phyloP scores from a whole-genome alignment of 805 yeast genomes.

The Grigorovia humatica region DNA sequence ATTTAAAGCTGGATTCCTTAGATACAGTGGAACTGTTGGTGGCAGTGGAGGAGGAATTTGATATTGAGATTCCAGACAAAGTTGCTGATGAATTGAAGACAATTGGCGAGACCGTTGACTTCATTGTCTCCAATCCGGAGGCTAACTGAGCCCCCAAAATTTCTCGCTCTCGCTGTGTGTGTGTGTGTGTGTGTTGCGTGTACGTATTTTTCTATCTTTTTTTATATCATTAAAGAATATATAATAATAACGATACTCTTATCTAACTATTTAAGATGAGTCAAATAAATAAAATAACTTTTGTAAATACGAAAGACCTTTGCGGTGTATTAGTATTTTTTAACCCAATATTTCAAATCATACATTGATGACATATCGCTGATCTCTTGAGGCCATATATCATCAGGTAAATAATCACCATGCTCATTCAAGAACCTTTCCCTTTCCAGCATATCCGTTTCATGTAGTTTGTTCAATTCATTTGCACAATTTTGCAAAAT shows the following conservation, averaged over 20 bases:
- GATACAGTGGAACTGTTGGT: slow-evolving; percentile 94
- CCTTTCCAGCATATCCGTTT: slow-evolving; percentile 37
- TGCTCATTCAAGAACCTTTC: slow-evolving; percentile 35
- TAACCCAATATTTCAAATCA: slow-evolving; percentile 15
- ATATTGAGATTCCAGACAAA: slow-evolving; percentile 77
- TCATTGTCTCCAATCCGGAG: slow-evolving; percentile 60
- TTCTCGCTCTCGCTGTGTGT: too few species aligned
- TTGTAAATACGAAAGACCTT: too few species aligned
- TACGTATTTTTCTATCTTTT: neutral
- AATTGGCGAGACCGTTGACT: slow-evolving; percentile 86
- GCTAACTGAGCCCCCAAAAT: slow-evolving; percentile 15
- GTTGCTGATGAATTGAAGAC: slow-evolving; percentile 90
- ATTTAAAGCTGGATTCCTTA: slow-evolving; percentile 64
- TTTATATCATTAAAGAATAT: neutral
- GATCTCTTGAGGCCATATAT: slow-evolving; percentile 39
- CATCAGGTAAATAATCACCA: slow-evolving; percentile 49
- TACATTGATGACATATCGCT: slow-evolving; percentile 25
- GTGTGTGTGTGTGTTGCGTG: neutral
- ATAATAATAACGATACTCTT: too few species aligned
- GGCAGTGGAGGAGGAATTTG: slow-evolving; percentile 89
- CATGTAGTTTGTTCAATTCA: slow-evolving; percentile 31
- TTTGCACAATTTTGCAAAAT: slow-evolving; percentile 34
- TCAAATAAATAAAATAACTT: too few species aligned
- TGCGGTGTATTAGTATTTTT: neutral
- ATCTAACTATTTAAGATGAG: too few species aligned